Evolutionary conservation across 179 eudicot species (phyloP), one percentile per base, ranked within the genome.

Genomic region (Vitellaria paradoxa): DNA sequence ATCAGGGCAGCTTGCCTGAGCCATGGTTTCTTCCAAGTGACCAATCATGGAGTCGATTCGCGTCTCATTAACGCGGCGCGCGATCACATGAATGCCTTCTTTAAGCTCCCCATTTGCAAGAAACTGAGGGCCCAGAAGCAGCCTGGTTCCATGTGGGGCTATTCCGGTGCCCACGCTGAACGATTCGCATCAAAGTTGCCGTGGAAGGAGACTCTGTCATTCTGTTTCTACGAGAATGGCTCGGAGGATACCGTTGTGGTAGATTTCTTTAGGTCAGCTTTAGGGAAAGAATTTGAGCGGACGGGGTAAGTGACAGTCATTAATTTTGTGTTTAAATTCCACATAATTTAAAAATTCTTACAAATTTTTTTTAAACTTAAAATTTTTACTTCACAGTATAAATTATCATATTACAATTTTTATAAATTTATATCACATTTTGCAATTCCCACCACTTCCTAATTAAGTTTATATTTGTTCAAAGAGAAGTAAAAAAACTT

Each of bases 121-220:
- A 89, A 89, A 75, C 67, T 83, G 1, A 69, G 60, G 14, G 74
- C 81, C 45, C 63, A 76, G 47, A 81, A 82, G 57, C 78, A 74
- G 26, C 80, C 69, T 0, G 92, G 89, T 5, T 53, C 61, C 7
- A 65, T 82, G 66, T 84, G 82, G 79, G 92, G 92, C 0, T 82
- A 82, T 12, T 70, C 87, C 11, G 49, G 79, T 3, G 90, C 87
- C 30, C 88, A 88, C 82, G 61, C 82, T 0, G 88, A 82, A 23
- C 70, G 93, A 6, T 90, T 78, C 26, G 24, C 79, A 0, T 30
- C 80, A 0, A 88, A 85, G 56, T 79, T 88, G 50, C 91, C 91
- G 5, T 90, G 93, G 91, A 90, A 90, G 79, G 93, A 90, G 81
- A 88, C 88, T 0, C 65, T 88, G 6, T 83, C 93, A 5, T 90